Evolutionary conservation across 2,329 filamentous ascomycete species (phyloP), one percentile per base, ranked within the genome.

Genomic region (Colletotrichum liaoningense): DNA sequence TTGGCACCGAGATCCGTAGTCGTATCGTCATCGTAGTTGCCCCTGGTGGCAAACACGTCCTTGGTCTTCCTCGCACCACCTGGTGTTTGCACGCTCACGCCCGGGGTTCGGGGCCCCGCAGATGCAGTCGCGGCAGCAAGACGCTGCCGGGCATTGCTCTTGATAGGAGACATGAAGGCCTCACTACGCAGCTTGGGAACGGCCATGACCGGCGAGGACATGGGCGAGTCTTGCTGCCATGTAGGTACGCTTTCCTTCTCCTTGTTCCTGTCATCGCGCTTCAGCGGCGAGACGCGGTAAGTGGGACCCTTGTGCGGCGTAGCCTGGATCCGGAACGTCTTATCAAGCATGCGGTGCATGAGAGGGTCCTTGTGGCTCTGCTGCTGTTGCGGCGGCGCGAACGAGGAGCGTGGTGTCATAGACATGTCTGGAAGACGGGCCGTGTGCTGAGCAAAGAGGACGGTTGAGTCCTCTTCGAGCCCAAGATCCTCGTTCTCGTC

Each of bases 321-420:
- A 6, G 96, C 95, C 82, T 97, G 94, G 28, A 99, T 88, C 38
- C 96, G 94, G 85, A 97, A 99, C 71, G 94, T 98, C 84, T 97
- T 98, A 86, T 98, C 95, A 5, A 97, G 90, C n/a, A 98, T 88
- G 72, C 93, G 94, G 81, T 98, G 96, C 54, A 99, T 88, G 9
- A 98, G 87, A 3, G 94, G 94, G 79, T 98, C 95, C 73, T 91
- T 90, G 78, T 86, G 78, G 26, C 79, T 78, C 64, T 82, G 80
- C 60, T 81, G 79, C 24, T 86, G 79, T 46, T 89, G 86, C 22
- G 63, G n/a, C 35, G 69, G 72, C 54, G 58, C 63, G 14, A 74
- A 64, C 38, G 68, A 59, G 11, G 72, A 68, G 63, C 86, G 86
- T 16, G 90, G 89, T n/a, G 88, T 91, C 85, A 91, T 89, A 28